Conservation (phyloP, 331 rosid species). For the Malus hybrid region DNA sequence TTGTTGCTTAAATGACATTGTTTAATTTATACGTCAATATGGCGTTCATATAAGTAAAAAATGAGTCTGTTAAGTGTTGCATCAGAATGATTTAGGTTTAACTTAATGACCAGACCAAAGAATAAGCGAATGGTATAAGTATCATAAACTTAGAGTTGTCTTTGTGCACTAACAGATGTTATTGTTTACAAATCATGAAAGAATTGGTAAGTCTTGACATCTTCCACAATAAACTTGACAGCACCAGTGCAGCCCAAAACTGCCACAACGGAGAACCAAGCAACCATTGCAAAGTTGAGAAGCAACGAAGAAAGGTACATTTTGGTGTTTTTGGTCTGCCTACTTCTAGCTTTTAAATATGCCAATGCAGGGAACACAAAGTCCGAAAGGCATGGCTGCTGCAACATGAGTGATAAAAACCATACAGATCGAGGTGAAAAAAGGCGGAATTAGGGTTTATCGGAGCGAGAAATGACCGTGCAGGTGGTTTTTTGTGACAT, state of each 20-base stretch:
- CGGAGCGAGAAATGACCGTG: neutral
- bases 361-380: constrained; percentile 69
- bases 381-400: constrained; percentile 63
- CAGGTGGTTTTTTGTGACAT: constrained; percentile 14
- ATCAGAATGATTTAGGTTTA: too few species aligned
- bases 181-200: constrained; percentile 48
- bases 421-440: constrained; percentile 39
- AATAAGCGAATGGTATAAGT: too few species aligned
- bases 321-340: constrained; percentile 18
- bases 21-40: too few species aligned
- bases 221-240: constrained; percentile 48
- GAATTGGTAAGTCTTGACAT: constrained; percentile 47
- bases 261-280: constrained; percentile 63
- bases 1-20: too few species aligned
- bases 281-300: constrained; percentile 46
- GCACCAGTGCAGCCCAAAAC: constrained; percentile 68
- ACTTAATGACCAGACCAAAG: too few species aligned
- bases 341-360: constrained; percentile 44
- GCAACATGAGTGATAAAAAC: constrained; percentile 44
- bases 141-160: too few species aligned
- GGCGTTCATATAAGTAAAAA: too few species aligned
- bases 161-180: too few species aligned
- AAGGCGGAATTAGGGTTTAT: constrained; percentile 24
- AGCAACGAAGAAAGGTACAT: constrained; percentile 27
- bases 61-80: too few species aligned